Evolutionary conservation across 352 stramenopile genomes (phyloP).

Genomic region (Plasmopara muralis): DNA sequence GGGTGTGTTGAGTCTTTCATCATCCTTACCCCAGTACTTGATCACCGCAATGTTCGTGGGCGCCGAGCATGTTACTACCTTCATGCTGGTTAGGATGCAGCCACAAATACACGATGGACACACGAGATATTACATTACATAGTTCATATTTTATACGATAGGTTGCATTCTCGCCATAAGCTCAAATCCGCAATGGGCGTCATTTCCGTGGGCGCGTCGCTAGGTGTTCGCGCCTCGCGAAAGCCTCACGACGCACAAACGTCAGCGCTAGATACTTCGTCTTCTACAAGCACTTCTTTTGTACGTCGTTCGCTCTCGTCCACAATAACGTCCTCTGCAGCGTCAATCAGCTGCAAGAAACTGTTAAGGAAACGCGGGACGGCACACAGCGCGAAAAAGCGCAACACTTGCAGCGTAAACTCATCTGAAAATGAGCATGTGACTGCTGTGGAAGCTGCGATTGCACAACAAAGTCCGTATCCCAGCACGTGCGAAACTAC

Average conservation of each 20-base stretch:
- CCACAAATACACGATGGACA: neutral
- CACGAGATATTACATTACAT: neutral
- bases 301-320: slow-evolving; percentile 6
- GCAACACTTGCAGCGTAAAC: slow-evolving; percentile 4
- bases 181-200: slow-evolving; percentile 43
- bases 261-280: neutral
- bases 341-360: slow-evolving; percentile 17
- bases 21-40: slow-evolving; percentile 98
- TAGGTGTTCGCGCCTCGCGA: slow-evolving; percentile 38
- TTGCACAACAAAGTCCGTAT: slow-evolving; percentile 1
- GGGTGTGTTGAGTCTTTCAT: slow-evolving; percentile 90
- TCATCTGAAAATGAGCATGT: slow-evolving; percentile 4
- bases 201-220: slow-evolving; percentile 71
- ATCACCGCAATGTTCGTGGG: slow-evolving; percentile 98
- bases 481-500: neutral
- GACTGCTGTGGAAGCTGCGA: neutral
- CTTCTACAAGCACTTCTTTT: neutral
- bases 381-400: slow-evolving; percentile 11
- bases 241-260: slow-evolving; percentile 11
- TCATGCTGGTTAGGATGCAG: slow-evolving; percentile 16
- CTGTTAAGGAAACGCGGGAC: slow-evolving; percentile 15
- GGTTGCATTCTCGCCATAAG: slow-evolving; percentile 6
- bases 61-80: slow-evolving; percentile 84
- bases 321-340: slow-evolving; percentile 1
- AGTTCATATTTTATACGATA: slow-evolving; percentile 1